phyloP scores from a whole-genome alignment of 345 rosid genomes.

The Citrus sp. region DNA sequence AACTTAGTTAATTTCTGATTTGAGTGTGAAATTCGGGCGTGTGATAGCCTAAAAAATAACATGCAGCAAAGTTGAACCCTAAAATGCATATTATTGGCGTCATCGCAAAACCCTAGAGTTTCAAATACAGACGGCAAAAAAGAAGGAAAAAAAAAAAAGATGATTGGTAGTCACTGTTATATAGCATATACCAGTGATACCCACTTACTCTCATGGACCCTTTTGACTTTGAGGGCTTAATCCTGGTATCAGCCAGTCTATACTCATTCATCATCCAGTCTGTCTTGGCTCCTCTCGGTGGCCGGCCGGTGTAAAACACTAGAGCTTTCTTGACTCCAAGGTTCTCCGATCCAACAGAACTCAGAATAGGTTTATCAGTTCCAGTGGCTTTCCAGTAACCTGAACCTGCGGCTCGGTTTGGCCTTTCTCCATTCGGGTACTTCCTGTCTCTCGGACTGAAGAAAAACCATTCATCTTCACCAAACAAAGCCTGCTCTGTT shows the following conservation, averaged over 20 bases:
- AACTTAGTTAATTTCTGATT: too few relatives aligned
- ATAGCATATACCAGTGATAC: background rate
- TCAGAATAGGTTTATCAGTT: conserved; percentile 36
- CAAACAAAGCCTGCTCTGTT: conserved; percentile 70
- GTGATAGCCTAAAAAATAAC: too few relatives aligned
- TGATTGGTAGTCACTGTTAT: background rate
- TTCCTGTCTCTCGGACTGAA: conserved; percentile 55
- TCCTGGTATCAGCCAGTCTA: conserved; percentile 27
- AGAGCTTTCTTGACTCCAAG: conserved; percentile 57
- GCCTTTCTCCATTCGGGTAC: conserved; percentile 36
- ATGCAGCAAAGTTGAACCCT: background rate
- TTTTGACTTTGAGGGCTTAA: conserved; percentile 26
- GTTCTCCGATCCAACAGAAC: conserved; percentile 28
- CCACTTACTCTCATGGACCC: conserved; percentile 55
- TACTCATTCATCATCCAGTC: conserved; percentile 56
- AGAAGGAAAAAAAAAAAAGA: background rate
- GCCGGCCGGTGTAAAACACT: conserved; percentile 40
- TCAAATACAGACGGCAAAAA: too few relatives aligned
- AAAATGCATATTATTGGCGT: background rate
- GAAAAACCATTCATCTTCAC: conserved; percentile 67
- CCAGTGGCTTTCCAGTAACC: conserved; percentile 57
- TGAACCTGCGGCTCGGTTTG: conserved; percentile 39
- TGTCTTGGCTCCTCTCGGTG: conserved; percentile 47
- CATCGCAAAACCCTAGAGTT: background rate
- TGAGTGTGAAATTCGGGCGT: too few relatives aligned